These are phyloP conservation scores for Blastobotrys niveus DNA, from an alignment of 1,139 yeast genomes.

Conservation along the genomic window DNA sequence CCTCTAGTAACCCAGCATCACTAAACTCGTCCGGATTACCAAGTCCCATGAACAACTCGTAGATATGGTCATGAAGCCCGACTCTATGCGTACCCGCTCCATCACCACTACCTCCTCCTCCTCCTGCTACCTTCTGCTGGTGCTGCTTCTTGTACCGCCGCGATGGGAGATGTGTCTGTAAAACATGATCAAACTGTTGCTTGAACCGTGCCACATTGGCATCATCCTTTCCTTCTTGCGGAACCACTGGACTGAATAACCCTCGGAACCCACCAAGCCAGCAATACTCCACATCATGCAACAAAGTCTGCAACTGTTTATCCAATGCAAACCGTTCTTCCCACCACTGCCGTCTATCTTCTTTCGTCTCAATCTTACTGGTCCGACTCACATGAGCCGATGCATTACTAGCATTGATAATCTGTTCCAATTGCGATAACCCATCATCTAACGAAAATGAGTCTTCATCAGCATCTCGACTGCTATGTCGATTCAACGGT, in stretches of 20 bases:
- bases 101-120: too few relatives aligned
- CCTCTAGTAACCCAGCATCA: conserved; percentile 48
- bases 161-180: conserved; percentile 34
- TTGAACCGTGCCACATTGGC: conserved; percentile 38
- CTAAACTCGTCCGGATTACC: conserved; percentile 35
- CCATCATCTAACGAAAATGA: conserved; percentile 46
- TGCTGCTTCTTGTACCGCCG: conserved; percentile 26
- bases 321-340: conserved; percentile 58
- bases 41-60: conserved; percentile 49
- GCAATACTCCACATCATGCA: conserved; percentile 52
- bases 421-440: conserved; percentile 40
- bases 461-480: conserved; percentile 43
- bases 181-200: conserved; percentile 35
- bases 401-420: conserved; percentile 55
- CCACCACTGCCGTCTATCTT: conserved; percentile 78
- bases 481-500: conserved; percentile 51
- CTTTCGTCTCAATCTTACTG: conserved; percentile 45
- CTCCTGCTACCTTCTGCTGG: neutral
- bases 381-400: conserved; percentile 43
- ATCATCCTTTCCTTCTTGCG: conserved; percentile 23
- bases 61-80: conserved; percentile 46
- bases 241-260: conserved; percentile 39
- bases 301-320: conserved; percentile 45
- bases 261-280: conserved; percentile 86
- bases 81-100: conserved; percentile 23